Conservation (phyloP, 148 eudicot species). For the Vaccinium macrocarpon region DNA sequence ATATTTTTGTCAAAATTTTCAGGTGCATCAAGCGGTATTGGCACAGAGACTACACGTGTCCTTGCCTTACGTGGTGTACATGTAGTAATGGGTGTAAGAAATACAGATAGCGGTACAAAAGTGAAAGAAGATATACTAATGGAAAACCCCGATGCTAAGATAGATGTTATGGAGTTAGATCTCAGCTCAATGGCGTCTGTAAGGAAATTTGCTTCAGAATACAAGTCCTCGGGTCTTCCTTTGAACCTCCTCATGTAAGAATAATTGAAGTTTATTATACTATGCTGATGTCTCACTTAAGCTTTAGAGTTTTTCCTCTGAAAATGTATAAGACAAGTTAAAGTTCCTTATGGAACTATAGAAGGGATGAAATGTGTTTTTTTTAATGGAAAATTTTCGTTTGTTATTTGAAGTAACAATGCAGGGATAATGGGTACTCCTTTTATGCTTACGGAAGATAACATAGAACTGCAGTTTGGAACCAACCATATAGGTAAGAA, state of each 20-base stretch:
- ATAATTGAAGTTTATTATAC: background rate
- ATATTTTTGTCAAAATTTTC: slow-evolving; percentile 20
- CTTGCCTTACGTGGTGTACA: background rate
- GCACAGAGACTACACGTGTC: background rate
- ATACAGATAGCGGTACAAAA: slow-evolving; percentile 45
- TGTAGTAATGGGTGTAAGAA: background rate
- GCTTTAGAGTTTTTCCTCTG: background rate
- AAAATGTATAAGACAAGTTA: too few species aligned
- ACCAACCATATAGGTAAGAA: slow-evolving; percentile 77
- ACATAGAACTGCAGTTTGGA: slow-evolving; percentile 78
- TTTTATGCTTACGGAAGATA: slow-evolving; percentile 66
- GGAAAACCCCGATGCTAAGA: slow-evolving; percentile 64
- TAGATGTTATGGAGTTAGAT: slow-evolving; percentile 86
- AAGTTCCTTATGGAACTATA: background rate
- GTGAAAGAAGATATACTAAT: slow-evolving; percentile 61
- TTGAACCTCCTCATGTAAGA: slow-evolving; percentile 68
- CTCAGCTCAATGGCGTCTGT: slow-evolving; percentile 78
- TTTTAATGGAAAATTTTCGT: background rate
- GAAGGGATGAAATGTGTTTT: background rate
- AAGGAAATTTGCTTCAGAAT: slow-evolving; percentile 70
- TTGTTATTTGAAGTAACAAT: slow-evolving; percentile 60
- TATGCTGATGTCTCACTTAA: background rate
- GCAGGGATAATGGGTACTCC: slow-evolving; percentile 93
- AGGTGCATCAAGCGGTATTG: slow-evolving; percentile 89
- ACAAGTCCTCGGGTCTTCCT: slow-evolving; percentile 28